Evolutionary conservation across 306 rosid genomes (phyloP).

Genomic region (Sicyos edulis): DNA sequence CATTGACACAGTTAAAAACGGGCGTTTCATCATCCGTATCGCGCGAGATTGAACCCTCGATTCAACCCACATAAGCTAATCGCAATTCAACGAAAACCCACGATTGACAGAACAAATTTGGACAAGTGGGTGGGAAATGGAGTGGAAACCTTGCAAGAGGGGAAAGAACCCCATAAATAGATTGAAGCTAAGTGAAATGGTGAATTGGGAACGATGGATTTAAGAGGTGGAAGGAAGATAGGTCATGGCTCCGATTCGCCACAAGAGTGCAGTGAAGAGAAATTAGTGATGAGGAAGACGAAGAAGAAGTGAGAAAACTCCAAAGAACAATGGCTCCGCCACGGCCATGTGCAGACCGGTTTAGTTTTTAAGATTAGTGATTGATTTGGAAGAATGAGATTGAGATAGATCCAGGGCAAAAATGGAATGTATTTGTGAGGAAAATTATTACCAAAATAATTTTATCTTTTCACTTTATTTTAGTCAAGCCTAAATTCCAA

Average conservation of each 20-base stretch:
- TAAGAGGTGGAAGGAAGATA: not conserved
- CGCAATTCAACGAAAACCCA: constrained; percentile 12
- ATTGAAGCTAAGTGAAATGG: not conserved
- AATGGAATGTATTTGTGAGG: no score
- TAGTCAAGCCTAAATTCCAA: no score
- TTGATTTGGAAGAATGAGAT: not conserved
- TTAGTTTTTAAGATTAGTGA: not conserved
- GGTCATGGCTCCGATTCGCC: not conserved
- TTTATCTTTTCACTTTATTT: no score
- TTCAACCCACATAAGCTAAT: constrained; percentile 12
- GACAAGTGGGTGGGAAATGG: not conserved
- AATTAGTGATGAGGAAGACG: not conserved
- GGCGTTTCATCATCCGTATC: constrained; percentile 17
- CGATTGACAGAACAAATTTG: not conserved
- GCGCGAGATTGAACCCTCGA: not conserved
- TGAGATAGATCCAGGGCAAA: not conserved
- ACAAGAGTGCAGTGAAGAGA: not conserved
- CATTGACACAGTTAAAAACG: constrained; percentile 17
- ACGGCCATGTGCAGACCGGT: constrained; percentile 2
- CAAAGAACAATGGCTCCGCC: constrained; percentile 3
- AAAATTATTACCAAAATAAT: no score
- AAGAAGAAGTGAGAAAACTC: constrained; percentile 1
- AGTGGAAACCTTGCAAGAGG: not conserved
- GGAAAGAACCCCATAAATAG: constrained; percentile 22
- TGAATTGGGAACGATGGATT: not conserved